phyloP scores from a whole-genome alignment of 495 filamentous ascomycete species.

The Beverwykella pulmonaria region DNA sequence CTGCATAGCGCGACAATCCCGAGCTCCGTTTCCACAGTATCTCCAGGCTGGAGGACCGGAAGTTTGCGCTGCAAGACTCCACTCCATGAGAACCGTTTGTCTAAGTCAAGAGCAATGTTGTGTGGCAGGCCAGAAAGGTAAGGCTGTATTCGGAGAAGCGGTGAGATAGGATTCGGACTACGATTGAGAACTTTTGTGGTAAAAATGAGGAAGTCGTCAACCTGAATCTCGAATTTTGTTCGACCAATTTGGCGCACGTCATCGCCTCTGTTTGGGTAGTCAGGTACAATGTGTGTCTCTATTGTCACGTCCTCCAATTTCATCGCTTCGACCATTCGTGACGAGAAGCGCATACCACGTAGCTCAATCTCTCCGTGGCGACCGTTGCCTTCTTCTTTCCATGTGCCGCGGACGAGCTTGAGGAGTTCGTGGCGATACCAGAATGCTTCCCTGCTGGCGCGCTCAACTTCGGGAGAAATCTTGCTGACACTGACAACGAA shows the following conservation, averaged over 20 bases:
- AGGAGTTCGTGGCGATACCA: conserved; percentile 90
- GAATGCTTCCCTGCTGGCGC: conserved; percentile 78
- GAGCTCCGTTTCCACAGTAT: conserved; percentile 58
- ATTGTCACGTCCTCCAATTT: conserved; percentile 79
- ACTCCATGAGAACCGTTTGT: conserved; percentile 80
- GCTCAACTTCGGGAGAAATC: conserved; percentile 76
- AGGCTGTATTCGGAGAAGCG: conserved; percentile 76
- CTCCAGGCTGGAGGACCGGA: conserved; percentile 60
- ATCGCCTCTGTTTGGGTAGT: conserved; percentile 15
- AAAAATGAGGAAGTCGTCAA: conserved; percentile 73
- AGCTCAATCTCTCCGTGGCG: conserved; percentile 74
- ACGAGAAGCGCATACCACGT: conserved; percentile 68
- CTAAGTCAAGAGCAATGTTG: conserved; percentile 77
- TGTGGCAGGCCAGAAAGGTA: conserved; percentile 71
- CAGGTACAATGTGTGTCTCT: conserved; percentile 56
- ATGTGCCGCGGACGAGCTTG: conserved; percentile 67
- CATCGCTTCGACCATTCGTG: conserved; percentile 81
- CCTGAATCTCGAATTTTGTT: conserved; percentile 59
- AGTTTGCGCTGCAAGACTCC: conserved; percentile 71
- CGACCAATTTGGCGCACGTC: conserved; percentile 50
- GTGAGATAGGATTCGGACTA: conserved; percentile 65
- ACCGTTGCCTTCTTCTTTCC: conserved; percentile 63
- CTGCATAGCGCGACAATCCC: conserved; percentile 72
- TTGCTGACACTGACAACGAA: conserved; percentile 84
- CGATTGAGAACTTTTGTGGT: conserved; percentile 71